Evolutionary conservation across 176 grass and related monocot genomes (phyloP).

Genomic region (Microstegium vimineum): DNA sequence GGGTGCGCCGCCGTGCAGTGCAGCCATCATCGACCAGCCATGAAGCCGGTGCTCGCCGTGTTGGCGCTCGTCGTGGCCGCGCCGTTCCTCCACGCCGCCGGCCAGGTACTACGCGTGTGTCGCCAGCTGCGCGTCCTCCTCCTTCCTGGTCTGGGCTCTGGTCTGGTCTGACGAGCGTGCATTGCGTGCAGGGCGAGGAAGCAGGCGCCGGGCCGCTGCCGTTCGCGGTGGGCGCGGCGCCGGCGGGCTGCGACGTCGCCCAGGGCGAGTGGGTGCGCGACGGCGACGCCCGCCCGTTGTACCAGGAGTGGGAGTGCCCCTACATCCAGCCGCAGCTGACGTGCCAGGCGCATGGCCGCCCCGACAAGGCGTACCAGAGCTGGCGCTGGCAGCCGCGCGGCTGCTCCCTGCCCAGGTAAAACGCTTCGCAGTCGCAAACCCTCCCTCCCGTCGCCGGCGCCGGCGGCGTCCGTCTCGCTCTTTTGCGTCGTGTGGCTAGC

Average conservation of each 20-base stretch:
- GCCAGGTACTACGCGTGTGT: constrained; percentile 10
- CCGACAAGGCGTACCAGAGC: constrained; percentile 67
- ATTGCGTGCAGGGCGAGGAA: background rate
- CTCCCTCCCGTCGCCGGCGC: background rate
- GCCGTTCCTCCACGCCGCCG: constrained; percentile 10
- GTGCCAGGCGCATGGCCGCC: constrained; percentile 78
- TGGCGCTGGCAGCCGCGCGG: constrained; percentile 79
- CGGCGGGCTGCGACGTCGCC: constrained; percentile 52
- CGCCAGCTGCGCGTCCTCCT: background rate
- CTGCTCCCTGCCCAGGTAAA: constrained; percentile 78
- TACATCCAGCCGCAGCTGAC: constrained; percentile 88
- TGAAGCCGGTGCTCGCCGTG: constrained; percentile 32
- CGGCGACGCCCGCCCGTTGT: constrained; percentile 56
- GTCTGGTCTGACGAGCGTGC: background rate
- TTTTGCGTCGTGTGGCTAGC: background rate
- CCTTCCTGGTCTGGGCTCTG: too few relatives aligned
- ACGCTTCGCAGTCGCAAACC: background rate
- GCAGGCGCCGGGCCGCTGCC: constrained; percentile 36
- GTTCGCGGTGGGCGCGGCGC: constrained; percentile 53
- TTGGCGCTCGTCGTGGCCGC: constrained; percentile 27
- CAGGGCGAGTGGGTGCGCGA: constrained; percentile 73
- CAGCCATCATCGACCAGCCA: background rate
- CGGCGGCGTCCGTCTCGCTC: background rate
- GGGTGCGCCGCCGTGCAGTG: too few relatives aligned
- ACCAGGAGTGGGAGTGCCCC: constrained; percentile 80